Evolutionary conservation across 2,329 filamentous ascomycete species (phyloP).

Genomic region (Acarospora socialis): DNA sequence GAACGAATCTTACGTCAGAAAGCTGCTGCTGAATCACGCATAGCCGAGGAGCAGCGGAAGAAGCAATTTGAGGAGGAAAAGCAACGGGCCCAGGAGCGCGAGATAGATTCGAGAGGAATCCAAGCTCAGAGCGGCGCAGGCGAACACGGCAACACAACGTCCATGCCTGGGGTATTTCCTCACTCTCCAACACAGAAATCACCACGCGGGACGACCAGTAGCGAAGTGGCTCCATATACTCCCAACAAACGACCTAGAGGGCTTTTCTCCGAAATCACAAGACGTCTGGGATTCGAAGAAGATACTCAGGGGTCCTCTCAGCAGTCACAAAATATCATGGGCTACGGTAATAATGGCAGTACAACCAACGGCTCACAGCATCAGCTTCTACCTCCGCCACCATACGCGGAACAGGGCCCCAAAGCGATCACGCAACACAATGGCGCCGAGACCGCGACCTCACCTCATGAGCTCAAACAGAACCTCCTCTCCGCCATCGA

Average conservation of each 20-base stretch:
- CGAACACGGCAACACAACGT: constrained; percentile 16
- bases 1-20: constrained; percentile 83
- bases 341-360: neutral
- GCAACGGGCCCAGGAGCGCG: constrained; percentile 48
- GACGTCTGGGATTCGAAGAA: constrained; percentile 52
- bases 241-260: constrained; percentile 30
- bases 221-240: constrained; percentile 16
- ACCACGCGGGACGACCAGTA: neutral
- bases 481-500: constrained; percentile 61
- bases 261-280: constrained; percentile 54
- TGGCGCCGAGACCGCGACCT: constrained; percentile 23
- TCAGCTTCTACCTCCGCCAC: constrained; percentile 22
- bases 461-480: constrained; percentile 29
- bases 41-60: constrained; percentile 70
- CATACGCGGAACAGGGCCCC: constrained; percentile 25
- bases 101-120: constrained; percentile 33
- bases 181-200: constrained; percentile 38
- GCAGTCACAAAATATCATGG: constrained; percentile 28
- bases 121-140: constrained; percentile 19
- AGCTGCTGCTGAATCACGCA: constrained; percentile 69
- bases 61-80: constrained; percentile 61
- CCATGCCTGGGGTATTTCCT: constrained; percentile 63
- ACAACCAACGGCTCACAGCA: constrained; percentile 19
- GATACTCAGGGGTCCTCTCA: constrained; percentile 30
- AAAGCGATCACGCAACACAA: constrained; percentile 17